phyloP scores from a whole-genome alignment of 768 basidiomycete genomes.

The Termitomyces sp. region DNA sequence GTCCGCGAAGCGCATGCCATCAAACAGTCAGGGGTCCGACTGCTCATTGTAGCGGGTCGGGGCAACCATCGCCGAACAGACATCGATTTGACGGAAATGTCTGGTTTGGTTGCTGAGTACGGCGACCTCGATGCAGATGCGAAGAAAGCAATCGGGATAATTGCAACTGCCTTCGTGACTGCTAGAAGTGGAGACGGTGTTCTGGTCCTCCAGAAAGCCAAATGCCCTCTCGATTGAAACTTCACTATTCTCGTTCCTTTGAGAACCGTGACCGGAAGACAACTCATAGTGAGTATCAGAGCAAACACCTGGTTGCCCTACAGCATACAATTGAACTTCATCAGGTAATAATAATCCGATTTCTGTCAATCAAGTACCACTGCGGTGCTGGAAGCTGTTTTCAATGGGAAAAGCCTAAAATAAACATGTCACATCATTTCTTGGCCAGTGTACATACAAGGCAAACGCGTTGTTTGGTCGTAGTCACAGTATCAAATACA shows the following conservation, averaged over 20 bases:
- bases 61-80: constrained; percentile 62
- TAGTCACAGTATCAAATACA: background rate
- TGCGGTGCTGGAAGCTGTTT: no score
- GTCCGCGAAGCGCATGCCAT: constrained; percentile 37
- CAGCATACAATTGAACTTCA: background rate
- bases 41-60: constrained; percentile 70
- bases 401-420: no score
- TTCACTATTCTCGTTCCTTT: background rate
- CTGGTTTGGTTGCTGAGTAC: constrained; percentile 24
- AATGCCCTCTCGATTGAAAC: background rate
- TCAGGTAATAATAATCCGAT: background rate
- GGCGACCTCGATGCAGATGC: constrained; percentile 44
- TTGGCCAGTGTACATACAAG: no score
- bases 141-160: constrained; percentile 31
- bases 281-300: background rate
- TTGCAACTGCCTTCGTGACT: background rate
- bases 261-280: background rate
- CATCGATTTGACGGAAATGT: constrained; percentile 58
- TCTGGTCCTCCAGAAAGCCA: background rate
- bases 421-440: no score
- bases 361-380: background rate
- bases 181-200: background rate
- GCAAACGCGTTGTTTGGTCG: background rate
- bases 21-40: constrained; percentile 19
- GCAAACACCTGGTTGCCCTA: background rate